phyloP scores from a whole-genome alignment of 106 monocot species.

The Dendrobium catenatum region DNA sequence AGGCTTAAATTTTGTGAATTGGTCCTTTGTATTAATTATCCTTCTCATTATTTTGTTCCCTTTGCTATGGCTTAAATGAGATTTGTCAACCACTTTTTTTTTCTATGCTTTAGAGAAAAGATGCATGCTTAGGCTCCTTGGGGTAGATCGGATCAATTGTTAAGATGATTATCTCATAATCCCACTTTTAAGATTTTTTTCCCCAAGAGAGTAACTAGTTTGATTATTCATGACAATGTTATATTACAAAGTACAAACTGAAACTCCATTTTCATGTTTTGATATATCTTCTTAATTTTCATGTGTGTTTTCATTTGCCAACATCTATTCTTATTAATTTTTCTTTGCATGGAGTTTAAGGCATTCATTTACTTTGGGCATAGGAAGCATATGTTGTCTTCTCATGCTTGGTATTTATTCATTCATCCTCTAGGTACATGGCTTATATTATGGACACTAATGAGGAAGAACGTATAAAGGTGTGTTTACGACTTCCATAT shows the following conservation, averaged over 20 bases:
- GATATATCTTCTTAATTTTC: not conserved
- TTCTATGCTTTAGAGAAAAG: not conserved
- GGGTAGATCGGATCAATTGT: not conserved
- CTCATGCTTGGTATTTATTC: not conserved
- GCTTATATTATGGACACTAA: constrained; percentile 99
- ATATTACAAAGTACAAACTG: not conserved
- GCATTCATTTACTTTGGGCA: not conserved
- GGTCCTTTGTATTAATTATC: not conserved
- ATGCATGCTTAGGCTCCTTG: not conserved
- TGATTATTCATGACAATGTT: not conserved
- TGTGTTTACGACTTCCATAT: not conserved
- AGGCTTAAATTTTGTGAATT: not conserved
- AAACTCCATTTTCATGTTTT: not conserved
- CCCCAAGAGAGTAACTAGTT: not conserved
- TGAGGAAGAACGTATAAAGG: constrained; percentile 92
- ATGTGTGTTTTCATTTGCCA: not conserved
- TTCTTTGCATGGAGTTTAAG: not conserved
- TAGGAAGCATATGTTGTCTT: not conserved
- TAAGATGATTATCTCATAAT: not conserved
- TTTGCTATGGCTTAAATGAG: not conserved
- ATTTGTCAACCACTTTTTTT: not conserved
- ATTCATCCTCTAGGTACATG: constrained; percentile 69
- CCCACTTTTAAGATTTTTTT: not conserved
- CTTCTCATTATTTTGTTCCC: not conserved
- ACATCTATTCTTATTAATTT: not conserved